A percentile compares a stretch with the other conserved stretches of the same genome.
Evolutionary conservation across 176 grass and related monocot genomes (phyloP).

Genomic region (Zoysia pacifica): DNA sequence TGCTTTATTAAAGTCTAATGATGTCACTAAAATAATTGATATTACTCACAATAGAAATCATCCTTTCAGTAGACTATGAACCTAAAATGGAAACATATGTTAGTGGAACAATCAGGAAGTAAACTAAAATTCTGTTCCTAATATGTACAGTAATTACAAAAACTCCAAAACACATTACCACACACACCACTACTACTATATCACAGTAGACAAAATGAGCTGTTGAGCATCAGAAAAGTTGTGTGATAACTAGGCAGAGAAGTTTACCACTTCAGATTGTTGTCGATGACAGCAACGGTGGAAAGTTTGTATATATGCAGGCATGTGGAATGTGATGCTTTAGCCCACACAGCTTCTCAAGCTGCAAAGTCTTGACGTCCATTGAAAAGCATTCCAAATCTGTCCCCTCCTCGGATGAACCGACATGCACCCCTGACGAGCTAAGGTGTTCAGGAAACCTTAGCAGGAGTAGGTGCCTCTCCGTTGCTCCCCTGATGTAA

Average conservation of each 20-base stretch:
- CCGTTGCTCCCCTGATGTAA: conserved; percentile 34
- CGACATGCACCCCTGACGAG: conserved; percentile 6
- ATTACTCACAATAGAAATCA: neutral
- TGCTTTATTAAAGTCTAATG: neutral
- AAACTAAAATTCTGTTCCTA: neutral
- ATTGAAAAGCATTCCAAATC: conserved; percentile 47
- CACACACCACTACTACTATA: neutral
- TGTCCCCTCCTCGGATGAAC: neutral
- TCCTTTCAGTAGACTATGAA: neutral
- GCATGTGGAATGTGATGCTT: conserved; percentile 30
- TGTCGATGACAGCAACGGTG: conserved; percentile 15
- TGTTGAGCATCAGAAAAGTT: conserved; percentile 1
- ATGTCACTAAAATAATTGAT: neutral
- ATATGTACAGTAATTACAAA: no score
- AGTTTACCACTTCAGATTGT: conserved; percentile 25
- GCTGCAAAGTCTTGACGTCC: conserved; percentile 33
- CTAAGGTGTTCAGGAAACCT: conserved; percentile 28
- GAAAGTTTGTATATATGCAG: conserved; percentile 43
- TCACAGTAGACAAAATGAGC: neutral
- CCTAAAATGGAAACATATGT: neutral
- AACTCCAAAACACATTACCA: neutral
- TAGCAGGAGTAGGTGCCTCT: conserved; percentile 39
- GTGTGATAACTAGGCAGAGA: neutral
- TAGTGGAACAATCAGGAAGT: neutral
- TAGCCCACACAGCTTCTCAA: conserved; percentile 37